Conservation (phyloP, 2,329 filamentous ascomycete species). For the Neofusicoccum parvum region DNA sequence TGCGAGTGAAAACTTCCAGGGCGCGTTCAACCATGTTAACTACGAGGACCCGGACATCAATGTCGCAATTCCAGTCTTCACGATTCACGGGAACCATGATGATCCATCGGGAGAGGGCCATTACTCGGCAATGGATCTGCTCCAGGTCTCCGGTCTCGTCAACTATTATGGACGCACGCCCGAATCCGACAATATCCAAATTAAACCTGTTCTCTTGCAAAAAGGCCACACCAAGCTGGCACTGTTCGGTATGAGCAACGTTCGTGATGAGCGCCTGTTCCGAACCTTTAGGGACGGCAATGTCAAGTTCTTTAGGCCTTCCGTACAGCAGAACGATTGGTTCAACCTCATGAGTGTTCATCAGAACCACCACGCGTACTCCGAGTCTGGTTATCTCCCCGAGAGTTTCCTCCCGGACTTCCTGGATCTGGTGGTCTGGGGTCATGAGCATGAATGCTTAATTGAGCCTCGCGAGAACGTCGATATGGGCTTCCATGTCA, state of each 20-base stretch:
- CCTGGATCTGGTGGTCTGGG: constrained; percentile 91
- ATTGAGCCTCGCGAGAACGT: constrained; percentile 83
- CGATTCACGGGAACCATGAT: constrained; percentile 97
- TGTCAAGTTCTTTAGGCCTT: constrained; percentile 89
- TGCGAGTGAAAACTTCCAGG: constrained; percentile 85
- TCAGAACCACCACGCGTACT: constrained; percentile 93
- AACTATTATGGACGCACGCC: constrained; percentile 96
- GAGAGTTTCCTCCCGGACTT: constrained; percentile 92
- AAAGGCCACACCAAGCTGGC: constrained; percentile 93
- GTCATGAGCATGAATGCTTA: constrained; percentile 94
- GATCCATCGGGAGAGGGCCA: constrained; percentile 97
- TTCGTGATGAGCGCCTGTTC: constrained; percentile 91
- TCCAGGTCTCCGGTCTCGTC: constrained; percentile 86
- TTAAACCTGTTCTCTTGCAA: constrained; percentile 89
- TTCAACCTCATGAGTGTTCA: constrained; percentile 96
- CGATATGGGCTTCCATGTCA: constrained; percentile 90
- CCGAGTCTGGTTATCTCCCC: constrained; percentile 88
- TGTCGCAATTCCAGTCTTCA: constrained; percentile 94
- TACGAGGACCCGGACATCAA: constrained; percentile 98
- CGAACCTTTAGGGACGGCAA: constrained; percentile 90
- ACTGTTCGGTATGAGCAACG: constrained; percentile 91
- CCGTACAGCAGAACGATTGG: constrained; percentile 81
- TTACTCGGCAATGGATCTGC: constrained; percentile 83
- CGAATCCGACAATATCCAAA: constrained; percentile 88
- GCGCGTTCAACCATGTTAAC: constrained; percentile 90